These are phyloP conservation scores for Rauvolfia tetraphylla DNA, from an alignment of 257 asterid genomes.

Conservation along the genomic window DNA sequence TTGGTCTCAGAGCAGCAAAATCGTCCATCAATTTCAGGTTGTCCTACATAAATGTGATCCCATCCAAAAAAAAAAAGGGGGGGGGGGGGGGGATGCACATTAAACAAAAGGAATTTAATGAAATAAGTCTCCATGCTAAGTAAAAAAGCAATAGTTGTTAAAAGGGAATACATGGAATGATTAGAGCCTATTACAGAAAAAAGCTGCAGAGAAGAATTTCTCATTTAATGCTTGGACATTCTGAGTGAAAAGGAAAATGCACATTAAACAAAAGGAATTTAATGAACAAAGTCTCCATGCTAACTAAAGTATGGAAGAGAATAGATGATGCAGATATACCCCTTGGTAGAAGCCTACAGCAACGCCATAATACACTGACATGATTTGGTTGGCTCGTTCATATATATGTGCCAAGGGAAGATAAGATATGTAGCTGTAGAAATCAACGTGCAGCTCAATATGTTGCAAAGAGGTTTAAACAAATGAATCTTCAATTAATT, in stretches of 20 bases:
- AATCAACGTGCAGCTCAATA: slow-evolving; percentile 12
- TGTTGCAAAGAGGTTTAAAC: slow-evolving; percentile 6
- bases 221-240: background rate
- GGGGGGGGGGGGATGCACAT: background rate
- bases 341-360: slow-evolving; percentile 95
- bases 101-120: background rate
- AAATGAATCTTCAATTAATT: background rate
- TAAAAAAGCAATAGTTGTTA: background rate
- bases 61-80: background rate
- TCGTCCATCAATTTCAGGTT: slow-evolving; percentile 89
- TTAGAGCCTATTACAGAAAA: background rate
- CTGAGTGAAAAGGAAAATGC: background rate
- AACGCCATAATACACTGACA: slow-evolving; percentile 49
- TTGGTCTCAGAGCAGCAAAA: slow-evolving; percentile 83
- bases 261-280: background rate
- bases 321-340: slow-evolving; percentile 37
- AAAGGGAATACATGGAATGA: background rate
- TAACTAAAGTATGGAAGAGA: background rate
- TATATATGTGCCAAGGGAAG: slow-evolving; percentile 98
- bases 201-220: background rate
- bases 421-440: slow-evolving; percentile 80
- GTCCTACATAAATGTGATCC: slow-evolving; percentile 56
- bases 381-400: slow-evolving; percentile 86
- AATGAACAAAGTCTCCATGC: background rate
- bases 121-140: background rate